Base-by-base conservation (phyloP, 495 filamentous ascomycete genomes). In the Podospora sp. region DNA sequence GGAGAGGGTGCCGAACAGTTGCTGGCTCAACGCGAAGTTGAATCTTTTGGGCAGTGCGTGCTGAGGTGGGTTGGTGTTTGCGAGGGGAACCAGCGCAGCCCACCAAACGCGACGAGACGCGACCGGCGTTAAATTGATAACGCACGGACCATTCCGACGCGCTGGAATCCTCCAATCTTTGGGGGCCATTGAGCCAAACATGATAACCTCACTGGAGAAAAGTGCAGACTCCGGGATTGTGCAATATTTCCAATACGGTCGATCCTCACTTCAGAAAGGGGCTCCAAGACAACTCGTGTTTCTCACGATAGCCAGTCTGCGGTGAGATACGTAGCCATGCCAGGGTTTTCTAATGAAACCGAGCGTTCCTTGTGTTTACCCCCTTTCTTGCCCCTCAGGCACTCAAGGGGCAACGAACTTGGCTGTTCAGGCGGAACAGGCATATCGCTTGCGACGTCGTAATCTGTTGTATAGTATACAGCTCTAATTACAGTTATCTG, bases 61-160 rank as follows among this genome's bases (percentile, higher is more conserved):
- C n/a, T n/a, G 55, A 24, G 29, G 21, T 50, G 63, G 52, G 36
- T 65, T 68, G 63, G 53, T 60, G 36, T 69, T 69, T 21, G 33
- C 35, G 58, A 40, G 52, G 64, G 65, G 65, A 60, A 65, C 60
- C 59, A 50, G 58, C 55, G 16, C 51, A 16, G 68, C 46, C 60
- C 65, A 69, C 66, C 66, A 68, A 3, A 72, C 71, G 68, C 69
- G 71, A 58, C 55, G 64, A 65, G 69, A 73, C 71, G 71, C 71
- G 71, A 55, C 65, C 52, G 66, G 55, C 52, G 61, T 71, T 74
- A 71, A 69, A 76, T 73, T 71, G 73, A 69, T 73, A 33, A 27
- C 46, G 58, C 63, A 65, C 64, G 36, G 29, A n/a, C 22, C 68
- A 29, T n/a, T 6, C 26, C 33, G n/a, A 62, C 60, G 60, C 60